Evolutionary conservation across 257 asterid genomes (phyloP).

Genomic region (Craterostigma plantagineum): DNA sequence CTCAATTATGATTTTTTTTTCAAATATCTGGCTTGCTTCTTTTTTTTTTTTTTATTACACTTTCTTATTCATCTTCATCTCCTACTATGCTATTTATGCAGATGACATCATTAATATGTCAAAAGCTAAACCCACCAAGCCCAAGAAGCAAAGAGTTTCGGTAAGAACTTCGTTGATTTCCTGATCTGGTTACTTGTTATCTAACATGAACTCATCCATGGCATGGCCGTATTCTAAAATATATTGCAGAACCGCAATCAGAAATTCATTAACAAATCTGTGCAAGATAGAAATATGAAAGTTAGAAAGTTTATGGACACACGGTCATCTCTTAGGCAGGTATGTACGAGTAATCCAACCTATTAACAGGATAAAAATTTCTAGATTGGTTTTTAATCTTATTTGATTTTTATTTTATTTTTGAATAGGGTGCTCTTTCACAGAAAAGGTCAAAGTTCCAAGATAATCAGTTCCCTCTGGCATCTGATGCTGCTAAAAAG

Average conservation of each 20-base stretch:
- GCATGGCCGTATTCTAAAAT: constrained; percentile 6
- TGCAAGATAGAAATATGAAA: constrained; percentile 43
- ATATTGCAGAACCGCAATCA: constrained; percentile 43
- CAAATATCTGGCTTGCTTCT: too few species aligned
- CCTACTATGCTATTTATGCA: constrained; percentile 12
- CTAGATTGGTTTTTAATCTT: background rate
- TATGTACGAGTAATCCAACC: constrained; percentile 10
- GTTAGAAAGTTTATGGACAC: constrained; percentile 36
- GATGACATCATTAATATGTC: constrained; percentile 93
- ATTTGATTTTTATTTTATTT: constrained; percentile 1
- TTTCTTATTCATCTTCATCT: background rate
- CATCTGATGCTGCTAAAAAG: constrained; percentile 66
- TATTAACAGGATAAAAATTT: background rate
- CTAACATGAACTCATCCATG: background rate
- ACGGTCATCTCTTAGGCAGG: constrained; percentile 68
- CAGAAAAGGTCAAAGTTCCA: constrained; percentile 61
- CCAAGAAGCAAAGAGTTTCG: constrained; percentile 44
- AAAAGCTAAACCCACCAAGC: constrained; percentile 25
- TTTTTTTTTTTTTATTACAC: background rate
- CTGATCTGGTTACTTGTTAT: background rate
- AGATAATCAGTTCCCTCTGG: constrained; percentile 55
- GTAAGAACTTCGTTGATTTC: constrained; percentile 20
- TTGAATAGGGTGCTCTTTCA: constrained; percentile 68
- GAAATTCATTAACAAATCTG: constrained; percentile 21
- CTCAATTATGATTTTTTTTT: background rate